These are phyloP conservation scores for Mycena metata DNA, from an alignment of 768 basidiomycete genomes.

Conservation along the genomic window DNA sequence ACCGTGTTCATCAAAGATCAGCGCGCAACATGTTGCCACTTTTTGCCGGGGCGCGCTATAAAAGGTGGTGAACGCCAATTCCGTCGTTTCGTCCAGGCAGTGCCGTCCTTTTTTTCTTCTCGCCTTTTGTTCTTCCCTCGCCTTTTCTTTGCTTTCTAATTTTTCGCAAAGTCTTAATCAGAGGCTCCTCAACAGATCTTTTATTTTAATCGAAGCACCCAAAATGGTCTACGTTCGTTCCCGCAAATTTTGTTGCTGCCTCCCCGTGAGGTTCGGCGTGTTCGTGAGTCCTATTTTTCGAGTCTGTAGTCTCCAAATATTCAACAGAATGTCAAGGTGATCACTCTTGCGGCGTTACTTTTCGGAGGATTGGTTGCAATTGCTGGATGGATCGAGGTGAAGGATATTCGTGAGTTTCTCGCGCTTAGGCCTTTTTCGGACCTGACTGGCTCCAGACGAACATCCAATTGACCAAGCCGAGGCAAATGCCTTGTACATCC, in stretches of 20 bases:
- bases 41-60: background rate
- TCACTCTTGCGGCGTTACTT: conserved; percentile 58
- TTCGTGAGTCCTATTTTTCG: conserved; percentile 55
- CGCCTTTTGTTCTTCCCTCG: conserved; percentile 26
- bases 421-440: conserved; percentile 2
- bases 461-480: conserved; percentile 54
- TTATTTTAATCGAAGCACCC: conserved; percentile 38
- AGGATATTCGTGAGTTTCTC: conserved; percentile 57
- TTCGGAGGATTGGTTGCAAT: conserved; percentile 60
- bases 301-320: conserved; percentile 6
- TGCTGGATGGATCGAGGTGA: conserved; percentile 62
- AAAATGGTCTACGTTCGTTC: conserved; percentile 66
- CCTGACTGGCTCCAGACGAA: conserved; percentile 41
- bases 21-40: background rate
- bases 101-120: conserved; percentile 30
- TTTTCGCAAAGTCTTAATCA: conserved; percentile 27
- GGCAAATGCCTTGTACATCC: conserved; percentile 60
- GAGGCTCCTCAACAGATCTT: conserved; percentile 34
- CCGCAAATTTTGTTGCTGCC: conserved; percentile 73
- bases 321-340: conserved; percentile 43
- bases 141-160: conserved; percentile 26
- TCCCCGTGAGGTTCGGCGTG: conserved; percentile 75
- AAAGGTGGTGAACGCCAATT: too few relatives aligned
- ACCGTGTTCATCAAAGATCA: background rate
- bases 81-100: conserved; percentile 29